These are phyloP conservation scores for Copromyces sp. DNA, from an alignment of 495 filamentous ascomycete species.

Conservation along the genomic window DNA sequence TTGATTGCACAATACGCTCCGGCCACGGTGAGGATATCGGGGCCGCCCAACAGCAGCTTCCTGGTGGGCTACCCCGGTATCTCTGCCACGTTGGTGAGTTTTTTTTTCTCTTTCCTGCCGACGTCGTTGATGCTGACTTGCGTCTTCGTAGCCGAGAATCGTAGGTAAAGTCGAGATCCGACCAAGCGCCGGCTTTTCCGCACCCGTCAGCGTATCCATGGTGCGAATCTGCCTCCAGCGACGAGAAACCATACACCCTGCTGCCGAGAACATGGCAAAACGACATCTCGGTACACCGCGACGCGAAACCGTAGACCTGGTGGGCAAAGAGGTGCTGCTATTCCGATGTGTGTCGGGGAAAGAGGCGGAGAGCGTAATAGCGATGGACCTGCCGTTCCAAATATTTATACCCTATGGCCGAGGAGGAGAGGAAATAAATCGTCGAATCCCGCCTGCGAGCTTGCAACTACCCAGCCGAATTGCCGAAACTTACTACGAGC, in stretches of 20 bases:
- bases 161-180: conserved; percentile 98
- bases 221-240: conserved; percentile 90
- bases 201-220: conserved; percentile 81
- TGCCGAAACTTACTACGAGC: conserved; percentile 92
- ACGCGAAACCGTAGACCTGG: conserved; percentile 82
- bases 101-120: conserved; percentile 5
- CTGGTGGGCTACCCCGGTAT: conserved; percentile 96
- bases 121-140: conserved; percentile 14
- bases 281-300: conserved; percentile 85
- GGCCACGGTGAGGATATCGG: conserved; percentile 93
- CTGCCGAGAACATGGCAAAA: conserved; percentile 86
- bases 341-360: conserved; percentile 76
- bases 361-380: conserved; percentile 76
- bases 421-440: conserved; percentile 75
- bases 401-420: conserved; percentile 94
- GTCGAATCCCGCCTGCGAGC: conserved; percentile 85
- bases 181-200: conserved; percentile 69
- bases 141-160: conserved; percentile 63
- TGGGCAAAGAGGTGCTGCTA: conserved; percentile 90
- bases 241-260: conserved; percentile 92
- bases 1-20: conserved; percentile 21
- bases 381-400: conserved; percentile 97
- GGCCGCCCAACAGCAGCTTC: conserved; percentile 93
- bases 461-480: conserved; percentile 83
- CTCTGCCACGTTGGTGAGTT: conserved; percentile 86